Evolutionary conservation across 148 eudicot species (phyloP), one percentile per base, ranked within the genome.

Genomic region (Amaranthus hypochondriacus): DNA sequence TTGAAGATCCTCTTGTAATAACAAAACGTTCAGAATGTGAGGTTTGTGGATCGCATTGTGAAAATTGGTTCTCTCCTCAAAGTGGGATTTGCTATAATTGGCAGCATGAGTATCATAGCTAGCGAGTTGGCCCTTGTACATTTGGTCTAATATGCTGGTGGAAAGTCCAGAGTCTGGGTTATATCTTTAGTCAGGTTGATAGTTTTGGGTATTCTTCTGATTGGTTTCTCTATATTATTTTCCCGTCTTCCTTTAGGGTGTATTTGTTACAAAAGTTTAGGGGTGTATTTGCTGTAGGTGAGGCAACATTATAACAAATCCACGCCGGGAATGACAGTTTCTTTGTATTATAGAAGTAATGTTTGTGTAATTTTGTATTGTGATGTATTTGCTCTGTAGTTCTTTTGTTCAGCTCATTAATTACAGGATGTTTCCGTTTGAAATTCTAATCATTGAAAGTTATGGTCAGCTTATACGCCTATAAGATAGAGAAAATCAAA

Each of bases 331-430:
- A 28, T 28, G 39, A 28, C 39, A 28, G 39, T 65, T 28, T 79
- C 69, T 12, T 50, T 82, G 85, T 83, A 83, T 79, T 76, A 72
- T 83, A 76, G 78, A 76, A 80, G 73, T 71, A 54, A 47, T 72
- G 68, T 47, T 75, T 71, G 53, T 79, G 78, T 80, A 80, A 80
- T 71, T 59, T 52, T 69, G 67, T 75, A 51, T 66, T 70, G 39
- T 28, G 39, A 28, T 28, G 39, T 28, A 28, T 28, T 28, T 28
- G 39, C 39, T 28, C 39, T 28, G 39, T 28, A 28, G 39, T 28
- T 28, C 39, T 28, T 28, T 28, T 28, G 39, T 28, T 28, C 39
- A 28, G 39, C 39, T 28, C 39, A 28, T 28, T 28, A 28, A 28
- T 28, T 28, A 28, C 39, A 28, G 39, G 2, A 0, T 28, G 1